Conservation (phyloP, 2,329 filamentous ascomycete genomes). For the Fusarium longipes region DNA sequence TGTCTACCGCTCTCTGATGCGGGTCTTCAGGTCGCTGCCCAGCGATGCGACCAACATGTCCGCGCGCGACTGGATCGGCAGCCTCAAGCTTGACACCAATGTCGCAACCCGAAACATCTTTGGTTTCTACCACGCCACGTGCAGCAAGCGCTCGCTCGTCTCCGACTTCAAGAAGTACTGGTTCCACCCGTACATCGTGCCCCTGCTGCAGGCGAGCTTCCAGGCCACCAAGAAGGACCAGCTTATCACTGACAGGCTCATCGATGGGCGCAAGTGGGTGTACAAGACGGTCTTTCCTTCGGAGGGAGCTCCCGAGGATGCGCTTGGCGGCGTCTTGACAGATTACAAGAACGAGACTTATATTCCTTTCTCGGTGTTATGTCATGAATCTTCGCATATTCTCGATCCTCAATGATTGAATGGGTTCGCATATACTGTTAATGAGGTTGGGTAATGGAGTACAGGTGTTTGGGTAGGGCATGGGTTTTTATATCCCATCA, state of each 20-base stretch:
- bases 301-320: constrained; percentile 6
- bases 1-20: constrained; percentile 19
- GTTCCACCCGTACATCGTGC: constrained; percentile 52
- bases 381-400: constrained; percentile 12
- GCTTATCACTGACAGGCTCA: constrained; percentile 43
- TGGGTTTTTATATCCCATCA: neutral
- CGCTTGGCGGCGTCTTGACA: constrained; percentile 37
- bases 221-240: constrained; percentile 39
- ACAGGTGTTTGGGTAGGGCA: constrained; percentile 8
- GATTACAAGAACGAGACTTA: constrained; percentile 32
- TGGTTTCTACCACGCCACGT: constrained; percentile 55
- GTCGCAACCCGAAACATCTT: constrained; percentile 52
- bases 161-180: constrained; percentile 52
- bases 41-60: constrained; percentile 9
- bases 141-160: constrained; percentile 50
- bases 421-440: neutral
- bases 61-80: constrained; percentile 29
- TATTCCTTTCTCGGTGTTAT: constrained; percentile 25
- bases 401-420: neutral
- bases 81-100: constrained; percentile 25
- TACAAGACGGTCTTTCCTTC: constrained; percentile 29
- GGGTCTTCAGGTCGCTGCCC: constrained; percentile 20
- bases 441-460: constrained; percentile 17
- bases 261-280: constrained; percentile 50
- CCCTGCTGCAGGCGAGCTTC: constrained; percentile 48